Percentiles rank a stretch among this genome's conserved stretches.
Evolutionary conservation across 2,329 filamentous ascomycete genomes (phyloP).

Genomic region (Alternaria alternata): DNA sequence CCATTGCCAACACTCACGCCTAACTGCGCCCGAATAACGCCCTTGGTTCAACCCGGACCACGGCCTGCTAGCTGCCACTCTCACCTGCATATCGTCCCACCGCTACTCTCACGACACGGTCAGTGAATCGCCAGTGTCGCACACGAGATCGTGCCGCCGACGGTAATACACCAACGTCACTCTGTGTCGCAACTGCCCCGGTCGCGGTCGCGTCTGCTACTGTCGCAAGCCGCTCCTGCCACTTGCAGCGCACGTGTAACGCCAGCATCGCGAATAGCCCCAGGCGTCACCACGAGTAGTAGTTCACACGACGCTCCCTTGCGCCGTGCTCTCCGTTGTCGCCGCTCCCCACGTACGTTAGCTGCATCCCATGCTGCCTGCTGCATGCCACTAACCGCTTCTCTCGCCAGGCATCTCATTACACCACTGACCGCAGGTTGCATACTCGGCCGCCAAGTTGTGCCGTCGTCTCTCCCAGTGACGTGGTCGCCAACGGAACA

Average conservation of each 20-base stretch:
- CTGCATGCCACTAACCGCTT: constrained; percentile 48
- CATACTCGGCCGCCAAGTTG: constrained; percentile 47
- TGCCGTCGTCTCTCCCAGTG: constrained; percentile 41
- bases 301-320: constrained; percentile 21
- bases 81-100: constrained; percentile 25
- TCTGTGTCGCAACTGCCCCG: constrained; percentile 15
- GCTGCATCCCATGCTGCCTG: constrained; percentile 26
- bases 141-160: constrained; percentile 16
- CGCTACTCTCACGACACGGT: constrained; percentile 13
- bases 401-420: constrained; percentile 38
- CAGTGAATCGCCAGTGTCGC: constrained; percentile 18
- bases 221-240: constrained; percentile 7
- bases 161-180: background rate
- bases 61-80: constrained; percentile 17
- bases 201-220: constrained; percentile 17
- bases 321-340: constrained; percentile 23
- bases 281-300: constrained; percentile 4
- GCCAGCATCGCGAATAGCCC: constrained; percentile 9
- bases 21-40: constrained; percentile 19
- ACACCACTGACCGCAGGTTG: constrained; percentile 40
- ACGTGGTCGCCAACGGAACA: constrained; percentile 54
- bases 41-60: constrained; percentile 9
- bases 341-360: constrained; percentile 29
- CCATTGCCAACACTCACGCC: constrained; percentile 25
- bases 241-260: constrained; percentile 1